Percentiles rank a stretch among this genome's conserved stretches.
Evolutionary conservation across 352 stramenopile genomes (phyloP).

Genomic region (Halophytophthora polymorphica): DNA sequence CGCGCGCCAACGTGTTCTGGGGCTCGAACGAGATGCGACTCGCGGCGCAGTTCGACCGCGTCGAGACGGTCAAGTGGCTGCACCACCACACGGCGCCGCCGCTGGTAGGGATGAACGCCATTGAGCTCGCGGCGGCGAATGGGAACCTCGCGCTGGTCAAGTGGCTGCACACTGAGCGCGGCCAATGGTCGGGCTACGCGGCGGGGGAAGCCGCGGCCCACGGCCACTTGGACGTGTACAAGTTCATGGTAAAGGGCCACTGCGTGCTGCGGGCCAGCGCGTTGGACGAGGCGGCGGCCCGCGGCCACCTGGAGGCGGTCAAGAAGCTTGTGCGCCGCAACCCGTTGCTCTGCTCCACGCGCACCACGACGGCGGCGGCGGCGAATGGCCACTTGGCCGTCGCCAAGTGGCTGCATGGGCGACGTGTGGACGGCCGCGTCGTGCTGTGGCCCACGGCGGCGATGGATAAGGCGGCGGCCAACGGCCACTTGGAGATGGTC

Average conservation of each 20-base stretch:
- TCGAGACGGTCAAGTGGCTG: slow-evolving; percentile 29
- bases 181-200: slow-evolving; percentile 32
- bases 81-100: slow-evolving; percentile 22
- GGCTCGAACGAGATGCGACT: slow-evolving; percentile 30
- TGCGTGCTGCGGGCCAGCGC: slow-evolving; percentile 18
- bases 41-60: slow-evolving; percentile 19
- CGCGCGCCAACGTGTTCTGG: slow-evolving; percentile 25
- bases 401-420: slow-evolving; percentile 31
- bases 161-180: slow-evolving; percentile 26
- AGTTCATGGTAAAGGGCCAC: slow-evolving; percentile 40
- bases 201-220: slow-evolving; percentile 5
- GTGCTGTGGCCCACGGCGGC: neutral
- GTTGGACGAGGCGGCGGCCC: slow-evolving; percentile 25
- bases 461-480: slow-evolving; percentile 9
- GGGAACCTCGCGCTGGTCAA: slow-evolving; percentile 33
- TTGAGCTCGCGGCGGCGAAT: slow-evolving; percentile 29
- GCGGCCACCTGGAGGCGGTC: slow-evolving; percentile 28
- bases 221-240: slow-evolving; percentile 4
- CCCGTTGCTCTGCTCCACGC: slow-evolving; percentile 15
- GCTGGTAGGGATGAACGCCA: slow-evolving; percentile 26
- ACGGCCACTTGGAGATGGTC: slow-evolving; percentile 31
- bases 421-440: slow-evolving; percentile 26
- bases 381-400: slow-evolving; percentile 25
- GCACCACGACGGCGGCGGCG: slow-evolving; percentile 25
- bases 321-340: slow-evolving; percentile 22